phyloP scores from a whole-genome alignment of 139 green algal genomes.

The Trebouxia sp. region DNA sequence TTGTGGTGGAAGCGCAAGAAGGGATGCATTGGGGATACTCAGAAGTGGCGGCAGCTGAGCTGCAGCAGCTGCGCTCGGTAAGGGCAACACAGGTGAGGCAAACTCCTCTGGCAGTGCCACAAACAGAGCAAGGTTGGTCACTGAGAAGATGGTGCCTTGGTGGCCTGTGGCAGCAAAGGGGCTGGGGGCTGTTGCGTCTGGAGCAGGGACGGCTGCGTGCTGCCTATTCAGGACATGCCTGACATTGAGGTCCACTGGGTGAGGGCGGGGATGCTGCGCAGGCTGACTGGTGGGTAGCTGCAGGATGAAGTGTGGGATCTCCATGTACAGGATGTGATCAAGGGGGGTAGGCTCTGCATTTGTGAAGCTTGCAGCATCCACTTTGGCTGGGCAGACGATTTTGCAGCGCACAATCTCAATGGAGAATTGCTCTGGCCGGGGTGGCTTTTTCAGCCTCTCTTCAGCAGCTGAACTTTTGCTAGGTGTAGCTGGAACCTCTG shows the following conservation, averaged over 20 bases:
- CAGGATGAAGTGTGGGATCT: conserved; percentile 46
- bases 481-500: neutral
- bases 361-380: neutral
- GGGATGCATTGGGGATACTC: neutral
- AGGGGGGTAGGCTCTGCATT: neutral
- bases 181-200: neutral
- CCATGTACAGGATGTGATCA: conserved; percentile 35
- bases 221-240: neutral
- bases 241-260: conserved; percentile 19
- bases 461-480: neutral
- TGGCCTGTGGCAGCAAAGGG: conserved; percentile 7
- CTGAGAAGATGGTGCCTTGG: neutral
- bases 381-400: conserved; percentile 21
- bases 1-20: neutral
- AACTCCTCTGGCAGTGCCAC: conserved; percentile 14
- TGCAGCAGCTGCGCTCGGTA: neutral
- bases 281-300: conserved; percentile 34
- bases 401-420: conserved; percentile 33
- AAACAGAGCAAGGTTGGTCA: neutral
- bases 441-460: neutral
- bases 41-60: neutral
- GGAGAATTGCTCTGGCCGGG: conserved; percentile 24
- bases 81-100: neutral
- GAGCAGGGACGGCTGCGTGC: neutral
- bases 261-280: conserved; percentile 16